Percentiles rank a stretch among this genome's conserved stretches.
Conservation (phyloP, 1,139 yeast species). For the Pichia cactophila region DNA sequence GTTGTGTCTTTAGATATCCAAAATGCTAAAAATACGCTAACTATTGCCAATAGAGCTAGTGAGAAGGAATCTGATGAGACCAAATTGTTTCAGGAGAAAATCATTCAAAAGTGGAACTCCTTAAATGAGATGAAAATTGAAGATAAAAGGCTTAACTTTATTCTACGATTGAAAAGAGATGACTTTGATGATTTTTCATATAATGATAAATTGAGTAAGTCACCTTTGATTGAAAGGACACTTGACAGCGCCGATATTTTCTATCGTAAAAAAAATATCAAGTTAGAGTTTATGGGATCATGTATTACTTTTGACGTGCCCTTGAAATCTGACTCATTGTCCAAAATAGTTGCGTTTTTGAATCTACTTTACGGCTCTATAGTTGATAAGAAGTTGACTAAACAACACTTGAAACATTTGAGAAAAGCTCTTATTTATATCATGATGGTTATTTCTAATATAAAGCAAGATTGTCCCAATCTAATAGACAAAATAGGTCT, state of each 20-base stretch:
- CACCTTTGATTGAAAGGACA: slow-evolving; percentile 1
- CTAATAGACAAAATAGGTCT: slow-evolving; percentile 10
- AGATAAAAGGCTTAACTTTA: slow-evolving; percentile 1
- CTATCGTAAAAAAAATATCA: slow-evolving; percentile 4
- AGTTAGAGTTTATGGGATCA: slow-evolving; percentile 1
- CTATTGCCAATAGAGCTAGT: not conserved
- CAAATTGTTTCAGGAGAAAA: not conserved
- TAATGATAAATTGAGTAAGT: slow-evolving; percentile 2
- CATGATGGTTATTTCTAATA: slow-evolving; percentile 20
- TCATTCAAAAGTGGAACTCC: not conserved
- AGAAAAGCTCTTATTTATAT: slow-evolving; percentile 21
- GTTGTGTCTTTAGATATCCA: slow-evolving; percentile 4
- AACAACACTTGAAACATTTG: slow-evolving; percentile 8
- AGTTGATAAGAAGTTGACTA: slow-evolving; percentile 1
- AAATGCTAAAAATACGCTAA: slow-evolving; percentile 7
- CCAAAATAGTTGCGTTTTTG: slow-evolving; percentile 12
- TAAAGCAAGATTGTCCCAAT: slow-evolving; percentile 9
- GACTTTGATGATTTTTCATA: slow-evolving; percentile 3
- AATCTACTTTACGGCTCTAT: slow-evolving; percentile 7
- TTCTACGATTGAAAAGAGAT: slow-evolving; percentile 6
- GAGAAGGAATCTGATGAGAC: not conserved
- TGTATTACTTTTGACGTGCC: slow-evolving; percentile 5
- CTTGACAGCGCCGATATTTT: not conserved
- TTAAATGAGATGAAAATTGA: not conserved
- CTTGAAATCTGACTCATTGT: not conserved